Evolutionary conservation across 176 grass and related monocot species (phyloP).

Genomic region (Hsuehochloa calcarea): DNA sequence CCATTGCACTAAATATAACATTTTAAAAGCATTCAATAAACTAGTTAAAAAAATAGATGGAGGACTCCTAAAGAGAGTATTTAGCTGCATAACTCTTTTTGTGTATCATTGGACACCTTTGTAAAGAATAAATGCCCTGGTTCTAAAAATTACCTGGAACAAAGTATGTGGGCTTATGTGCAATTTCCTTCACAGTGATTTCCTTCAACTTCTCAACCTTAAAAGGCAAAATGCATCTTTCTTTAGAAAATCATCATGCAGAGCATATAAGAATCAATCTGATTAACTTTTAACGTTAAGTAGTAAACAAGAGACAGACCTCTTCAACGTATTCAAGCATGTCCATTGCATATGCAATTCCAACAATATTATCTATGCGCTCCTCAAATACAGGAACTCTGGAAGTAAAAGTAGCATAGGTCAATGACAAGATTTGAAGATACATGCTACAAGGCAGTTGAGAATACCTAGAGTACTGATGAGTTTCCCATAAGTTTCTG

Average conservation of each 20-base stretch:
- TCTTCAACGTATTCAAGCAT: constrained; percentile 96
- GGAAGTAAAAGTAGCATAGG: constrained; percentile 39
- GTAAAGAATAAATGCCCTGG: background rate
- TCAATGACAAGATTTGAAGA: constrained; percentile 30
- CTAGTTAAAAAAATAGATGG: background rate
- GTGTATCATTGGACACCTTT: background rate
- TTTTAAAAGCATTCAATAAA: background rate
- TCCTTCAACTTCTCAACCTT: constrained; percentile 93
- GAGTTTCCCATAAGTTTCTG: constrained; percentile 85
- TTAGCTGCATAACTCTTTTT: constrained; percentile 3
- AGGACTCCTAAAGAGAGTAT: background rate
- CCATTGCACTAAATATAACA: background rate
- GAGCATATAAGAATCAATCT: constrained; percentile 14
- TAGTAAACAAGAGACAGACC: constrained; percentile 41
- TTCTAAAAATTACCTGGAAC: constrained; percentile 66
- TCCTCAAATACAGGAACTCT: constrained; percentile 99
- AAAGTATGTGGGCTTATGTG: constrained; percentile 87
- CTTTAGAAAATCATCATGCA: constrained; percentile 25
- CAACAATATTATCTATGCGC: constrained; percentile 98
- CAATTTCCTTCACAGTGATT: constrained; percentile 84
- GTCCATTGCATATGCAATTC: constrained; percentile 99
- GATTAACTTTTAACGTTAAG: background rate
- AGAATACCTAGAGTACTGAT: constrained; percentile 92
- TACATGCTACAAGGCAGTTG: constrained; percentile 3
- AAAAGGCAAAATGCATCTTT: constrained; percentile 42